Evolutionary conservation across 345 rosid species (phyloP), one percentile per base, ranked within the genome.

Genomic region (Brassica juncea): DNA sequence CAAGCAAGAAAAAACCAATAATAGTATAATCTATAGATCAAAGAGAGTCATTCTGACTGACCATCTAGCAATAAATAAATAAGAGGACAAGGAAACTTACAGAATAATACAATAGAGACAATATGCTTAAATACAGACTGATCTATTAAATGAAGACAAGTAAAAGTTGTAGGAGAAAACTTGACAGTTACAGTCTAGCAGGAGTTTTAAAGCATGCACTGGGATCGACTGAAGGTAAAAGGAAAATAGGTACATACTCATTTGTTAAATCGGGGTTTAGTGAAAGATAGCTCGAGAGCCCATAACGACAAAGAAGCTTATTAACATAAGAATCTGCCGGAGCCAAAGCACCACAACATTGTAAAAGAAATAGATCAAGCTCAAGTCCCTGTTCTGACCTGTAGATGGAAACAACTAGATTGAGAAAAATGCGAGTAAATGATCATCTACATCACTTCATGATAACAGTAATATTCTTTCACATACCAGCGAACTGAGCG

Each of bases 331-430:
- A 89, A 85, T 93, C 97, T 70, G 96, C 88, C 1, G 98, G 96
- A 86, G 97, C 98, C 82, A 95, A 77, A 30, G 98, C 97, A 78
- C 93, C 99, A 90, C 99, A 93, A 84, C 91, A 95, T 77, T 95
- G 99, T 81, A 95, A 80, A 86, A 95, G 86, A 87, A 95, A 95
- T 66, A 95, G 89, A 90, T 95, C 99, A 83, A 87, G 91, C 80
- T 95, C 99, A 81, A 93, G 87, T 65, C 97, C 92, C 84, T 86
- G 93, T 68, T 91, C 98, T 65, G 96, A 84, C 99, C 99, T 95
- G 97, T 73, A 84, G 68, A 57, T 37, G 35, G 35, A 77, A 73
- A 83, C 64, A 68, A 81, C 49, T 34, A 39, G 78, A 73, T 54
- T 77, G 72, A 77, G 68, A 62, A 35, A 55, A 62, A 81, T 76